Conservation (phyloP, 768 basidiomycete genomes). For the Xerocomellus chrysenteron region DNA sequence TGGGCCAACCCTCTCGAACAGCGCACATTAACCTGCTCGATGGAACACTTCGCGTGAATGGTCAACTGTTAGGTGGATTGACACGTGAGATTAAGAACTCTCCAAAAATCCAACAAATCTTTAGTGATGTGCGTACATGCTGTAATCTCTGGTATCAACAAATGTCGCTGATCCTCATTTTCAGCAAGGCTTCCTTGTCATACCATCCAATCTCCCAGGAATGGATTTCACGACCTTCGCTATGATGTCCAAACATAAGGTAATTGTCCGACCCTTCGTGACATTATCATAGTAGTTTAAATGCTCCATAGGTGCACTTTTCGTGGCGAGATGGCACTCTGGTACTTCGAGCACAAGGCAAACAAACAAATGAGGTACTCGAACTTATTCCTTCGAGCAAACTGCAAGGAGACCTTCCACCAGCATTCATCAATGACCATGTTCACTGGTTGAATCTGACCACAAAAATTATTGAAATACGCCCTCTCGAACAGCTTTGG, state of each 20-base stretch:
- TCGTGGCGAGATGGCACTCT: not conserved
- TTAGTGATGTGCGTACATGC: not conserved
- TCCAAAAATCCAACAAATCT: not conserved
- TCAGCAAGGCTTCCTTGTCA: not conserved
- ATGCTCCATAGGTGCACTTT: not conserved
- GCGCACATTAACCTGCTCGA: not conserved
- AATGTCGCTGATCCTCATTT: not conserved
- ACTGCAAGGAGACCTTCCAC: not conserved
- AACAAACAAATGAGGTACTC: not conserved
- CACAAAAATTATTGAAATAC: conserved; percentile 21
- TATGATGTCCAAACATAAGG: not conserved
- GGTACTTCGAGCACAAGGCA: not conserved
- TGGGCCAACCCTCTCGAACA: not conserved
- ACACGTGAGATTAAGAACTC: too few relatives aligned
- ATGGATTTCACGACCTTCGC: not conserved
- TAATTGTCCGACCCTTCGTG: too few relatives aligned
- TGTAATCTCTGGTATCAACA: too few relatives aligned
- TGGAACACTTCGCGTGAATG: not conserved
- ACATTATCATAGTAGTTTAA: not conserved
- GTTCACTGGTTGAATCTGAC: conserved; percentile 27
- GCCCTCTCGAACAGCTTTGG: conserved; percentile 20
- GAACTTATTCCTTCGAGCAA: not conserved
- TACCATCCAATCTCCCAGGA: not conserved
- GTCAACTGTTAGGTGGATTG: not conserved
- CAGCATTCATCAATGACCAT: conserved; percentile 2